Percentiles rank a stretch among this genome's conserved stretches.
Conservation (phyloP, 306 rosid genomes). For the Datisca glomerata region DNA sequence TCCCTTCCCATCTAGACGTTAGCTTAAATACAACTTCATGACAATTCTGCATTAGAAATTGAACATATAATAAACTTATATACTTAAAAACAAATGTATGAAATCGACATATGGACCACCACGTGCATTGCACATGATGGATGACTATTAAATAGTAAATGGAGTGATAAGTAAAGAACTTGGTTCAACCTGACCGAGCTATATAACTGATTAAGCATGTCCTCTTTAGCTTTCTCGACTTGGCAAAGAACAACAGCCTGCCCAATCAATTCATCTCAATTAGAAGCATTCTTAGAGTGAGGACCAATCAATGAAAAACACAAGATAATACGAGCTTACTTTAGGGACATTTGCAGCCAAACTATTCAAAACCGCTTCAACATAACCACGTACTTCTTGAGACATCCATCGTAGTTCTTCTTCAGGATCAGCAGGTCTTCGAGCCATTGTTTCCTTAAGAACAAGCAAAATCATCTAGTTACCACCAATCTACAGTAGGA, state of each 20-base stretch:
- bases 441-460: constrained; percentile 69
- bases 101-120: too few species aligned
- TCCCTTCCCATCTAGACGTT: too few species aligned
- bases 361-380: constrained; percentile 97
- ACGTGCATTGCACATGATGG: too few species aligned
- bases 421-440: constrained; percentile 96
- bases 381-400: constrained; percentile 97
- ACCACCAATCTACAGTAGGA: too few species aligned
- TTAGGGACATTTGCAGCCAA: constrained; percentile 97
- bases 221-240: constrained; percentile 98
- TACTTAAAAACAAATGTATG: too few species aligned
- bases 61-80: too few species aligned
- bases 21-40: too few species aligned
- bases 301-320: background rate
- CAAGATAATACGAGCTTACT: constrained; percentile 25
- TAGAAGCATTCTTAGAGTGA: constrained; percentile 4
- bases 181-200: constrained; percentile 73
- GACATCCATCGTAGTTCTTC: constrained; percentile 99
- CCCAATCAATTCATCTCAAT: constrained; percentile 25
- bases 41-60: too few species aligned
- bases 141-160: constrained; percentile 5
- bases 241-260: constrained; percentile 99
- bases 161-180: background rate
- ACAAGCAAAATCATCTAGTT: background rate
- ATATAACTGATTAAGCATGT: constrained; percentile 90